Conservation (phyloP, 495 filamentous ascomycete genomes). For the Trichoderma asperelloides region DNA sequence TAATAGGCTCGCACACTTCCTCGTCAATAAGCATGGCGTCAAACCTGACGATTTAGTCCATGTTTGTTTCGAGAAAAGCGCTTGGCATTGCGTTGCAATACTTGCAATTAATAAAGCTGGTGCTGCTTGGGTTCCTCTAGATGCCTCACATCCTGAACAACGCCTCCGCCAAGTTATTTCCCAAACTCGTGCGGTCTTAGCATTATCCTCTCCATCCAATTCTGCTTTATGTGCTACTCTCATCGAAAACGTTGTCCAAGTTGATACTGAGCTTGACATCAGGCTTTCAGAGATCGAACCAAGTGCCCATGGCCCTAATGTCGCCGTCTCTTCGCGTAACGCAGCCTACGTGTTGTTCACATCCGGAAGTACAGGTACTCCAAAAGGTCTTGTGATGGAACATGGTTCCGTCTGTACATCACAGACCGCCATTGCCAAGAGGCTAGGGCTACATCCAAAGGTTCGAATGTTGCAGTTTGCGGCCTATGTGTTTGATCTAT, state of each 20-base stretch:
- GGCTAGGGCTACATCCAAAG: slow-evolving; percentile 28
- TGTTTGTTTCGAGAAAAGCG: slow-evolving; percentile 48
- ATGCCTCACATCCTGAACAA: background rate
- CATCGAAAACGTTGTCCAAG: slow-evolving; percentile 39
- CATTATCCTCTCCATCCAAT: slow-evolving; percentile 19
- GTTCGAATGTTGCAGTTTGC: slow-evolving; percentile 51
- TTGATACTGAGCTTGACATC: slow-evolving; percentile 34
- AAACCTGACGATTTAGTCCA: slow-evolving; percentile 74
- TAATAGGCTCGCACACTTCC: slow-evolving; percentile 69
- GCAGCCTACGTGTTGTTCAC: slow-evolving; percentile 48
- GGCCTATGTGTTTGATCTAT: slow-evolving; percentile 53
- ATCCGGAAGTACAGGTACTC: slow-evolving; percentile 37
- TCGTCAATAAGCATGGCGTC: slow-evolving; percentile 57
- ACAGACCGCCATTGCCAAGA: slow-evolving; percentile 30
- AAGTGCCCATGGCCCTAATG: background rate
- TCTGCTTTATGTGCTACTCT: background rate
- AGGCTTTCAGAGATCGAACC: slow-evolving; percentile 3
- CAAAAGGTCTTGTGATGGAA: slow-evolving; percentile 36
- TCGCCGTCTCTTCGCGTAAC: background rate
- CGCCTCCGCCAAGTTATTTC: background rate
- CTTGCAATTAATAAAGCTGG: slow-evolving; percentile 37
- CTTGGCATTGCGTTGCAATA: slow-evolving; percentile 22
- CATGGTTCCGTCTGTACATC: slow-evolving; percentile 30
- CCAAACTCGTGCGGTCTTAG: slow-evolving; percentile 25
- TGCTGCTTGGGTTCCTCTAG: background rate